Base-by-base conservation (phyloP, 2,329 filamentous ascomycete species). In the Coniochaeta sp. region DNA sequence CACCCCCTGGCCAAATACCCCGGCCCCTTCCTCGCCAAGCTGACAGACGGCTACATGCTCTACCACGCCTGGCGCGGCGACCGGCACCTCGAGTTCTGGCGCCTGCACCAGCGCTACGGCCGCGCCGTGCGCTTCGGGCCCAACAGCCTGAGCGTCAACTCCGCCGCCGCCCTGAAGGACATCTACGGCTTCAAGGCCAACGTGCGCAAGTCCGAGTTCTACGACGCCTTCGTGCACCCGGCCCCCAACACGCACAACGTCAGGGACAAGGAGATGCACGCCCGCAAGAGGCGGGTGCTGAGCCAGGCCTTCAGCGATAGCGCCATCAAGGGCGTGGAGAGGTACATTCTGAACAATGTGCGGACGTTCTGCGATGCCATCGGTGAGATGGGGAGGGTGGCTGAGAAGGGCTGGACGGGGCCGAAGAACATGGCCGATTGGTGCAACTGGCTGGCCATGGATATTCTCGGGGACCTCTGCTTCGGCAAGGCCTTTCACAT, bases 81-180 rank as follows among this genome's bases (percentile, higher is more conserved):
- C 65, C 82, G 89, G 1, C 89, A 93, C 69, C 80, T 93, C 19
- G 85, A 89, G 68, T 87, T 91, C 67, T 86, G 86, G 76, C 79
- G 81, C 33, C 78, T 88, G 66, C 91, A 96, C 71, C 76, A 87
- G 66, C 80, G 81, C 69, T 92, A 96, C 68, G 89, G 89, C 78
- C 72, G 63, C 71, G 67, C 66, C 58, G 88, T 93, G n/a, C 89
- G 91, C 31, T 90, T 89, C 65, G 89, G 89, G 0, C 91, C 91
- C 52, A 91, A 91, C 72, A 85, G 84, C 62, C 76, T 96, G 47
- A 90, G 87, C 1, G 84, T 96, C 76, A 93, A 95, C 78, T 87
- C 85, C 59, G 82, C 82, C 62, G 81, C 81, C 8, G 88, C 89
- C 0, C 77, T 90, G 61, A 84, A 85, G 70, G 81, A 85, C 19